These are phyloP conservation scores for Chaetothyriales sp. DNA, from an alignment of 2,329 filamentous ascomycete species.

Conservation along the genomic window DNA sequence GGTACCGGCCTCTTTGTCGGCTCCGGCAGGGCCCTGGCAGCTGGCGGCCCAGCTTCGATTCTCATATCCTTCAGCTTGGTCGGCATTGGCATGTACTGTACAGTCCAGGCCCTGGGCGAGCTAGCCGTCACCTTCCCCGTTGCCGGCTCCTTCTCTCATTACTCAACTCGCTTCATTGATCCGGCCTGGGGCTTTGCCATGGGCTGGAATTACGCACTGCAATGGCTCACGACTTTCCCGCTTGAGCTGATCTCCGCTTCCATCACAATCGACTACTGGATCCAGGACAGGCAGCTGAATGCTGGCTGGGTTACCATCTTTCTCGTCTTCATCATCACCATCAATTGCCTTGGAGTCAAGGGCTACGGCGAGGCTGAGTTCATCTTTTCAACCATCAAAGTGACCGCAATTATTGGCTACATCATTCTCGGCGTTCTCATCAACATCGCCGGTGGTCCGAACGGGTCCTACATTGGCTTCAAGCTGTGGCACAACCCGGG, in stretches of 20 bases:
- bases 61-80: conserved; percentile 66
- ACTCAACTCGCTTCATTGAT: conserved; percentile 73
- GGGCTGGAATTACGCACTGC: conserved; percentile 52
- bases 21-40: conserved; percentile 50
- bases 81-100: conserved; percentile 79
- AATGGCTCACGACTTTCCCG: conserved; percentile 69
- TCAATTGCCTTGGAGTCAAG: conserved; percentile 72
- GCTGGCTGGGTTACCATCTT: conserved; percentile 52
- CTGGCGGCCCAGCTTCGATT: conserved; percentile 58
- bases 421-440: conserved; percentile 66
- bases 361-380: conserved; percentile 77
- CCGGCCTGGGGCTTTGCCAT: conserved; percentile 42
- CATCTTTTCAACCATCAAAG: conserved; percentile 64
- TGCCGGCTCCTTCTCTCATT: conserved; percentile 80
- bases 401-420: conserved; percentile 67
- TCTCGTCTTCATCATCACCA: conserved; percentile 51
- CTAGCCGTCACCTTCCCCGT: conserved; percentile 82
- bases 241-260: conserved; percentile 71
- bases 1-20: conserved; percentile 82
- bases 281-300: conserved; percentile 20
- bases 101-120: conserved; percentile 80
- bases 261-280: conserved; percentile 64
- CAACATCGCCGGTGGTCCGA: conserved; percentile 51
- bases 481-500: conserved; percentile 49
- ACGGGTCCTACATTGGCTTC: conserved; percentile 64